Evolutionary conservation across 495 filamentous ascomycete genomes (phyloP).

Genomic region (Viridothelium virens): DNA sequence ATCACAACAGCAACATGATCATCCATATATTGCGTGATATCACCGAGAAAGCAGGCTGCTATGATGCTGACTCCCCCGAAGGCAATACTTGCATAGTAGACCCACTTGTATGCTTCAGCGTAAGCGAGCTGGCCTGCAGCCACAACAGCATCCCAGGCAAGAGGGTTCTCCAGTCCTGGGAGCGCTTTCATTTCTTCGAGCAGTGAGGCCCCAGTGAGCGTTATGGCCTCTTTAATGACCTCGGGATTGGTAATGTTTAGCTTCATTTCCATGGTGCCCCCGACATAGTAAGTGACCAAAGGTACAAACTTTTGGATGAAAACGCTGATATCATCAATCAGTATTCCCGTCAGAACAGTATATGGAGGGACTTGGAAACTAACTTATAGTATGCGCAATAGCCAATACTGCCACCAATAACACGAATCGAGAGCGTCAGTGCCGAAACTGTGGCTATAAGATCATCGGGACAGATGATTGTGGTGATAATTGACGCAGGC

Average conservation of each 20-base stretch:
- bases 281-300: slow-evolving; percentile 43
- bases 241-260: slow-evolving; percentile 46
- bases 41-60: slow-evolving; percentile 54
- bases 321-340: slow-evolving; percentile 7
- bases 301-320: slow-evolving; percentile 24
- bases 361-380: background rate
- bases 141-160: slow-evolving; percentile 51
- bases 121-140: slow-evolving; percentile 55
- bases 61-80: slow-evolving; percentile 59
- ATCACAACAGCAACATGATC: slow-evolving; percentile 63
- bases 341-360: background rate
- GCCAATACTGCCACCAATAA: slow-evolving; percentile 30
- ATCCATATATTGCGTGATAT: slow-evolving; percentile 60
- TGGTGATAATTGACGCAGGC: slow-evolving; percentile 61
- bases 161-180: slow-evolving; percentile 49
- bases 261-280: slow-evolving; percentile 44
- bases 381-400: slow-evolving; percentile 28
- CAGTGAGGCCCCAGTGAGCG: slow-evolving; percentile 50
- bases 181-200: slow-evolving; percentile 46
- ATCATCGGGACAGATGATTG: slow-evolving; percentile 65
- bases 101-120: slow-evolving; percentile 56
- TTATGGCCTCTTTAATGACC: slow-evolving; percentile 43
- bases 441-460: slow-evolving; percentile 67
- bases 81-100: slow-evolving; percentile 60
- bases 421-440: slow-evolving; percentile 37